Evolutionary conservation across 2,329 filamentous ascomycete genomes (phyloP).

Genomic region (Fusarium penzigii): DNA sequence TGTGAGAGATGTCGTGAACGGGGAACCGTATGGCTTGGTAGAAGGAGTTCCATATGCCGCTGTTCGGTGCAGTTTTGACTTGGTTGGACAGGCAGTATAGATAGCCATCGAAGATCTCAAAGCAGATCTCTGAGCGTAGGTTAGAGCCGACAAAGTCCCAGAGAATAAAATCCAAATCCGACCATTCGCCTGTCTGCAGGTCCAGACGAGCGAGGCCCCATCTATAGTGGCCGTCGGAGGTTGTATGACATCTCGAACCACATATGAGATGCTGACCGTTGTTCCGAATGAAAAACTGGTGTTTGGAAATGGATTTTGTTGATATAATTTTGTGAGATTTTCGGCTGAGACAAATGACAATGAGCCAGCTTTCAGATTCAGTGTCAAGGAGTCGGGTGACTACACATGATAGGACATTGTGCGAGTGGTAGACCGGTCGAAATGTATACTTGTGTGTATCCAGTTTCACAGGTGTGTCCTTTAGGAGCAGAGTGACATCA

Average conservation of each 20-base stretch:
- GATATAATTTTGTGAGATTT: slow-evolving; percentile 43
- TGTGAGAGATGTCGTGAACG: slow-evolving; percentile 45
- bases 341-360: slow-evolving; percentile 46
- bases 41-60: slow-evolving; percentile 67
- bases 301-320: slow-evolving; percentile 41
- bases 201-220: slow-evolving; percentile 63
- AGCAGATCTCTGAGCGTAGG: slow-evolving; percentile 68
- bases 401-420: slow-evolving; percentile 58
- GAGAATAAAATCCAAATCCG: slow-evolving; percentile 50
- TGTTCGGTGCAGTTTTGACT: slow-evolving; percentile 60
- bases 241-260: slow-evolving; percentile 60
- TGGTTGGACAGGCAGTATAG: slow-evolving; percentile 73
- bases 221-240: slow-evolving; percentile 55
- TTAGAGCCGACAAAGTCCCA: slow-evolving; percentile 63
- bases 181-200: slow-evolving; percentile 42
- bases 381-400: slow-evolving; percentile 45
- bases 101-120: slow-evolving; percentile 66
- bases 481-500: slow-evolving; percentile 47
- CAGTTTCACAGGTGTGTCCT: slow-evolving; percentile 37
- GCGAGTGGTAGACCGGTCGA: slow-evolving; percentile 57
- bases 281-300: slow-evolving; percentile 69
- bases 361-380: slow-evolving; percentile 49
- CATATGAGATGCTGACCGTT: slow-evolving; percentile 62
- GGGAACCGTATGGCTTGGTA: slow-evolving; percentile 69
- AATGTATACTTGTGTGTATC: slow-evolving; percentile 45